Evolutionary conservation across 2,329 filamentous ascomycete genomes (phyloP).

Genomic region (Cladophialophora bantiana): DNA sequence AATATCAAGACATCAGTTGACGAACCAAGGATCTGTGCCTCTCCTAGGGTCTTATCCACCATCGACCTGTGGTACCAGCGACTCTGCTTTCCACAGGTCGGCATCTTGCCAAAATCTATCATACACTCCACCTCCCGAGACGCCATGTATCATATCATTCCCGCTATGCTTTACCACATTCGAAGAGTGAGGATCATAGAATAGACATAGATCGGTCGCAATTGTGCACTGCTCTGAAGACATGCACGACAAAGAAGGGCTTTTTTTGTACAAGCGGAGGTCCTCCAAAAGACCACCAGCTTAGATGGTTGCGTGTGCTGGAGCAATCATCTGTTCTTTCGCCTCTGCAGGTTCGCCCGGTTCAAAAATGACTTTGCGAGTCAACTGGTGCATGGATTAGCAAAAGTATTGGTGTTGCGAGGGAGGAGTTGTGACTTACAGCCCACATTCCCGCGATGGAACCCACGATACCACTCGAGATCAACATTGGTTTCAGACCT

Average conservation of each 20-base stretch:
- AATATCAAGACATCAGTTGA: slow-evolving; percentile 2
- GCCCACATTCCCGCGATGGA: slow-evolving; percentile 87
- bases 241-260: slow-evolving; percentile 14
- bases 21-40: slow-evolving; percentile 2
- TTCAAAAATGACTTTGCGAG: slow-evolving; percentile 60
- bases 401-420: slow-evolving; percentile 29
- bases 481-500: slow-evolving; percentile 89
- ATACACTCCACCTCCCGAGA: slow-evolving; percentile 27
- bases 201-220: slow-evolving; percentile 26
- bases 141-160: slow-evolving; percentile 30
- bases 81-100: neutral
- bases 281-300: slow-evolving; percentile 4
- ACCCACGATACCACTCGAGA: slow-evolving; percentile 89
- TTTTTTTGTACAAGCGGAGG: slow-evolving; percentile 31
- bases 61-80: neutral
- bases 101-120: slow-evolving; percentile 21
- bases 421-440: slow-evolving; percentile 65
- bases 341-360: slow-evolving; percentile 34
- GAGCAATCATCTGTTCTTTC: slow-evolving; percentile 13
- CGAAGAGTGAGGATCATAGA: slow-evolving; percentile 35
- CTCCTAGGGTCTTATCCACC: neutral
- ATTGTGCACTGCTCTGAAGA: slow-evolving; percentile 11
- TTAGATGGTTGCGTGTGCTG: slow-evolving; percentile 22
- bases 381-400: slow-evolving; percentile 50
- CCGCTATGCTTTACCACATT: slow-evolving; percentile 36